Evolutionary conservation across 2,329 filamentous ascomycete species (phyloP).

Genomic region (Pyrenochaeta sp.): DNA sequence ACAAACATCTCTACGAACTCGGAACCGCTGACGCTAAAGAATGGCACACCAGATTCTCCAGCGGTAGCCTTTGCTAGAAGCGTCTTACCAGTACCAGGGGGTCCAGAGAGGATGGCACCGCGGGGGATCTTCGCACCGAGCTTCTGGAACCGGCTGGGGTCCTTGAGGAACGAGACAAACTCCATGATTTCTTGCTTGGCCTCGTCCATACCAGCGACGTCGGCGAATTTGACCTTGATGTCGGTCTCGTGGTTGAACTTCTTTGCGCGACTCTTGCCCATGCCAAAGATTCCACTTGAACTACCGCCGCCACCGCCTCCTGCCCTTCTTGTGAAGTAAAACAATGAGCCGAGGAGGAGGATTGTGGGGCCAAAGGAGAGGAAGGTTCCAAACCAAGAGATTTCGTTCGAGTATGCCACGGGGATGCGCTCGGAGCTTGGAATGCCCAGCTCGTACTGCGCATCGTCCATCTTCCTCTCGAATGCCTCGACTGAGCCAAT

Average conservation of each 20-base stretch:
- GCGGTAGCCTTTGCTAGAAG: constrained; percentile 96
- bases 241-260: constrained; percentile 97
- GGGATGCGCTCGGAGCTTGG: constrained; percentile 89
- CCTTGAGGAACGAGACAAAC: constrained; percentile 96
- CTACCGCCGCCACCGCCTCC: constrained; percentile 69
- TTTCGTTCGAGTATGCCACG: constrained; percentile 83
- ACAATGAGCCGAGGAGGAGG: constrained; percentile 82
- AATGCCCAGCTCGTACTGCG: constrained; percentile 87
- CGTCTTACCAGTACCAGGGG: constrained; percentile 98
- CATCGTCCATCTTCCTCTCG: constrained; percentile 85
- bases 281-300: constrained; percentile 86
- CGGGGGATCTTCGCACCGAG: constrained; percentile 97
- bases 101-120: constrained; percentile 95
- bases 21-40: constrained; percentile 97
- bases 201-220: constrained; percentile 98
- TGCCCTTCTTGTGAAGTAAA: constrained; percentile 81
- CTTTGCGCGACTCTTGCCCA: constrained; percentile 94
- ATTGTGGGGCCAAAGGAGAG: constrained; percentile 87
- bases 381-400: constrained; percentile 74
- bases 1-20: constrained; percentile 99
- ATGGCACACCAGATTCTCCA: constrained; percentile 94
- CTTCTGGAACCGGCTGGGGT: constrained; percentile 89
- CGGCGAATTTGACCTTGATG: constrained; percentile 95
- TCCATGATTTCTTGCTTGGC: constrained; percentile 99
- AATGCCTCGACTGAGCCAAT: constrained; percentile 96